Evolutionary conservation across 805 yeast species (phyloP).

Genomic region (Teunomyces tritomae): DNA sequence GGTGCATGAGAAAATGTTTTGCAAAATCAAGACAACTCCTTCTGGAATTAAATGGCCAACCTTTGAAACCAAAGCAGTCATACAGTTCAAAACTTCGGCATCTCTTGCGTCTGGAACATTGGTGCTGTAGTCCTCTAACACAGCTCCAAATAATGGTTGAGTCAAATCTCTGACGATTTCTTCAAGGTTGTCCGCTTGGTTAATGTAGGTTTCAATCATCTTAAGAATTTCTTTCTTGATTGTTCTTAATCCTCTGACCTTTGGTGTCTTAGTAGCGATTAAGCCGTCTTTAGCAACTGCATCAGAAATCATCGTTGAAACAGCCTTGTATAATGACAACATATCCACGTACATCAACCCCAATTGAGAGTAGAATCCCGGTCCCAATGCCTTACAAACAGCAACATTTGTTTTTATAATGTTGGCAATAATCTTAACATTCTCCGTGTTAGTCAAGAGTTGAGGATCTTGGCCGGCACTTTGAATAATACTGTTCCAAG

Average conservation of each 20-base stretch:
- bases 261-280: constrained; percentile 91
- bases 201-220: constrained; percentile 82
- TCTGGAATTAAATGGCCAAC: constrained; percentile 88
- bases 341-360: constrained; percentile 84
- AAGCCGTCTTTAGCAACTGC: constrained; percentile 77
- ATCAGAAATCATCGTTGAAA: constrained; percentile 78
- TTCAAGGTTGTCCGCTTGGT: constrained; percentile 81
- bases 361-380: constrained; percentile 85
- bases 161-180: constrained; percentile 81
- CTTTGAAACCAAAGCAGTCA: constrained; percentile 83
- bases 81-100: constrained; percentile 94
- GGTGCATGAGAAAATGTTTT: constrained; percentile 91
- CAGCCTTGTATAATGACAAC: constrained; percentile 86
- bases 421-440: constrained; percentile 89
- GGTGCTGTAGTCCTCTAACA: constrained; percentile 81
- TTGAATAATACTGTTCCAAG: constrained; percentile 87
- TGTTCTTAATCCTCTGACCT: constrained; percentile 92
- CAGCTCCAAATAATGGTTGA: constrained; percentile 79
- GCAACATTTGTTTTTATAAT: constrained; percentile 94
- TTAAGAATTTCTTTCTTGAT: constrained; percentile 91
- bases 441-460: constrained; percentile 71
- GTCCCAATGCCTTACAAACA: constrained; percentile 91
- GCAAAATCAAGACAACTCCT: constrained; percentile 82
- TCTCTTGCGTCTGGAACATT: constrained; percentile 97
- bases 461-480: constrained; percentile 84